Evolutionary conservation across 139 green algal genomes (phyloP).

Genomic region (Chlorokybus atmophyticus): DNA sequence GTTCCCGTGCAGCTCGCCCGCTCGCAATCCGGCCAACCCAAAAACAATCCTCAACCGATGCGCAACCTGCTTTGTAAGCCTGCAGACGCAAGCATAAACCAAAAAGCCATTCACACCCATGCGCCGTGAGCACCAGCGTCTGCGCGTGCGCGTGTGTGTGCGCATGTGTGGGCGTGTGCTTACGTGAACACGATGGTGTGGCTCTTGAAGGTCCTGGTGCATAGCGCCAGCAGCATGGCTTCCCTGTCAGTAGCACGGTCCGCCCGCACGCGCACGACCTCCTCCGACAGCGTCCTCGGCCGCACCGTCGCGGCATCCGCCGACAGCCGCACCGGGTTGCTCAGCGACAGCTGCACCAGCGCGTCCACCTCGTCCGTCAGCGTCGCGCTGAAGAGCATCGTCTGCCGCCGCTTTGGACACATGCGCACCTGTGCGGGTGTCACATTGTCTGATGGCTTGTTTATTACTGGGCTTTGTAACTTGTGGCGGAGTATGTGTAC

Average conservation of each 20-base stretch:
- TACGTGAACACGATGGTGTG: conserved; percentile 78
- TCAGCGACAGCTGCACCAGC: conserved; percentile 16
- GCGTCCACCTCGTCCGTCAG: conserved; percentile 42
- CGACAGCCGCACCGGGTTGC: conserved; percentile 67
- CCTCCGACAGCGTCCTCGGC: conserved; percentile 60
- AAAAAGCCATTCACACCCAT: background rate
- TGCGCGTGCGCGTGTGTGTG: too few species aligned
- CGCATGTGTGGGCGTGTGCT: too few species aligned
- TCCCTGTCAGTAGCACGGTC: conserved; percentile 54
- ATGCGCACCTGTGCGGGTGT: conserved; percentile 17
- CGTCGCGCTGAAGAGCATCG: conserved; percentile 63
- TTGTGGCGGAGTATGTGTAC: too few species aligned
- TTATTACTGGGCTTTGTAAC: too few species aligned
- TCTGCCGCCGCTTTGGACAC: conserved; percentile 78
- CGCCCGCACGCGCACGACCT: conserved; percentile 75
- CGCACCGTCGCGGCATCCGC: conserved; percentile 56
- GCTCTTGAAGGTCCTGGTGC: conserved; percentile 49
- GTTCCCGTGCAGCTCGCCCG: conserved; percentile 88
- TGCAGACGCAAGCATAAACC: background rate
- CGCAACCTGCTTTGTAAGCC: conserved; percentile 13
- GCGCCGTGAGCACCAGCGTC: too few species aligned
- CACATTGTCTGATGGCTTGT: too few species aligned
- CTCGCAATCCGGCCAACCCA: conserved; percentile 61
- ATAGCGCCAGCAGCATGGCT: conserved; percentile 72
- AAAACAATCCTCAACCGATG: conserved; percentile 92